Base-by-base conservation (phyloP, 2,329 filamentous ascomycete species). In the Alternaria sp. region DNA sequence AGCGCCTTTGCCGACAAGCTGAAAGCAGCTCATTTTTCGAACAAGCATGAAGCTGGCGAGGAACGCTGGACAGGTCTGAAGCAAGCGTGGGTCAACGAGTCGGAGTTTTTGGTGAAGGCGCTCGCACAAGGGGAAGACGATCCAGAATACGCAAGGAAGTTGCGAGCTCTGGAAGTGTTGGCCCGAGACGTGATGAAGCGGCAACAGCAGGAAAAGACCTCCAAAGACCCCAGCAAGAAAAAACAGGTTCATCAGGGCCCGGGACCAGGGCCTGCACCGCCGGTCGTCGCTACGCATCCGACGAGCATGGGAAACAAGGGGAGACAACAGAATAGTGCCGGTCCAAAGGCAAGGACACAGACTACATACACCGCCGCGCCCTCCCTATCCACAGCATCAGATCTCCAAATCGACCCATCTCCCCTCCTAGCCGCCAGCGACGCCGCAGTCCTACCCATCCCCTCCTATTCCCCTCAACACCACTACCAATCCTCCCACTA, bases 101-200 rank as follows among this genome's bases (percentile, higher is more conserved):
- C 86, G 0, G 81, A 83, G 9, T 75, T 89, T 5, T 80, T 92
- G 15, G 86, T 84, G 61, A 81, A 78, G 8, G 85, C 88, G 10
- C 80, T 92, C 9, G 82, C 83, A 50, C 80, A 82, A 0, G 84
- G 83, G 4, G 80, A 83, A 13, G 77, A 82, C 1, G 87, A 90
- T 65, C 83, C 86, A 3, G 81, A 85, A 21, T 83, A 88, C 59
- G 73, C 80, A 21, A 79, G 83, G 49, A 91, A 89, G 75, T 75
- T 87, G 32, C 89, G 87, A 68, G 90, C 90, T 1, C 78, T 94
- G 50, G 90, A 94, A 65, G 84, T 91, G 0, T 81, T 96, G 4
- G 91, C 90, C 56, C 86, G 89, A 55, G 92, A 95, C 78, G 90
- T 93, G 17, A 90, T 92, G 86, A 94, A 94, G 80, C 86, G 92